Evolutionary conservation across 1,139 yeast genomes (phyloP).

Genomic region (Wickerhamomyces sp.): DNA sequence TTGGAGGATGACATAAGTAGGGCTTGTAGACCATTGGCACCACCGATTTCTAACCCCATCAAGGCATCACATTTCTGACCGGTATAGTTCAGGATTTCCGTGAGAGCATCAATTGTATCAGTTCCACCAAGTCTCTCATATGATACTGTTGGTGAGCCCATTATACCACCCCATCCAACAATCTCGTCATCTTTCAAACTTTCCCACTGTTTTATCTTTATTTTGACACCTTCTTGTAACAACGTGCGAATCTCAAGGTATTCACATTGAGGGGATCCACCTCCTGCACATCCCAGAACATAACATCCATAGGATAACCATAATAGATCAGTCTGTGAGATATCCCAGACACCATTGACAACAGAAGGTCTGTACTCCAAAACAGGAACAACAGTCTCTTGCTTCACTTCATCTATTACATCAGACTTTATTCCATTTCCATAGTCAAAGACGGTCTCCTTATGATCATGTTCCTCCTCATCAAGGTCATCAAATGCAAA

Average conservation of each 20-base stretch:
- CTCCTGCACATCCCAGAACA: conserved; percentile 43
- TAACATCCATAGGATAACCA: conserved; percentile 35
- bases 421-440: conserved; percentile 18
- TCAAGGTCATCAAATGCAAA: conserved; percentile 1
- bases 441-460: conserved; percentile 1
- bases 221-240: conserved; percentile 29
- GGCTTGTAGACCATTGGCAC: conserved; percentile 36
- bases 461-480: neutral
- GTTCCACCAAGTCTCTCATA: conserved; percentile 33
- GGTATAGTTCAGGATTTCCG: conserved; percentile 20
- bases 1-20: conserved; percentile 26
- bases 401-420: neutral
- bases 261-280: conserved; percentile 37
- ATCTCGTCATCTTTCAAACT: conserved; percentile 24
- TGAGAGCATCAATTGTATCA: conserved; percentile 28
- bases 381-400: neutral
- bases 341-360: conserved; percentile 32
- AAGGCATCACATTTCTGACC: conserved; percentile 26
- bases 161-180: conserved; percentile 5
- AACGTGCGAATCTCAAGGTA: conserved; percentile 30
- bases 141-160: conserved; percentile 40
- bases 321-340: conserved; percentile 35
- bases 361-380: conserved; percentile 29
- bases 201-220: conserved; percentile 30
- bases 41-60: conserved; percentile 35